Conservation (phyloP, 176 grass and related monocot species). For the Musa beccarii region DNA sequence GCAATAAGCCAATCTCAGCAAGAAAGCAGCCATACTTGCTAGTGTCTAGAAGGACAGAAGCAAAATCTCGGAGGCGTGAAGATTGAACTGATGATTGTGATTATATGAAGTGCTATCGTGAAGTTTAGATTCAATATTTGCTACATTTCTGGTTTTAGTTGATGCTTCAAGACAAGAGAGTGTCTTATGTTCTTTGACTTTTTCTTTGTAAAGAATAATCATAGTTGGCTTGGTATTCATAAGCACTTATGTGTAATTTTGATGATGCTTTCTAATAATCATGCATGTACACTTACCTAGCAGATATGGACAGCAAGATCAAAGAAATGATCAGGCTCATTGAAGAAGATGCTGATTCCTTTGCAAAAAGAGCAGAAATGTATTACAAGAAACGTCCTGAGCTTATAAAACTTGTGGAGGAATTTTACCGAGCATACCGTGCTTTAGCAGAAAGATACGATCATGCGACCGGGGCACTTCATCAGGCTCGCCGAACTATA, state of each 20-base stretch:
- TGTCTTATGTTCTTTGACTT: not conserved
- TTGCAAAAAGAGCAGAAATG: constrained; percentile 93
- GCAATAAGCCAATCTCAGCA: not conserved
- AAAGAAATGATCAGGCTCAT: constrained; percentile 97
- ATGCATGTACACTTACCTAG: not conserved
- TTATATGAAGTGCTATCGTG: not conserved
- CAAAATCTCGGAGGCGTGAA: not conserved
- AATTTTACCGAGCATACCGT: constrained; percentile 93
- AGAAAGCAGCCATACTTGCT: not conserved
- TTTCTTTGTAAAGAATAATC: too few relatives aligned
- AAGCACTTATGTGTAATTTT: too few relatives aligned
- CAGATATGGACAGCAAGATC: constrained; percentile 93
- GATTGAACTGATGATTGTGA: not conserved
- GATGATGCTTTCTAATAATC: too few relatives aligned
- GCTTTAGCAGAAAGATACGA: constrained; percentile 95
- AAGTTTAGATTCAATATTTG: too few relatives aligned
- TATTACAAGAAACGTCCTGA: constrained; percentile 84
- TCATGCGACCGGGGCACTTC: constrained; percentile 76
- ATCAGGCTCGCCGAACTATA: constrained; percentile 69
- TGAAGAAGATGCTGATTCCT: constrained; percentile 93
- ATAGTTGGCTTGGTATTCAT: too few relatives aligned
- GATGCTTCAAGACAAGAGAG: not conserved
- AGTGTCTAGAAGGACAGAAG: not conserved
- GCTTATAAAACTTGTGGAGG: constrained; percentile 86
- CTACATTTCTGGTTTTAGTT: too few relatives aligned